A percentile compares a stretch with the other conserved stretches of the same genome.
These are phyloP conservation scores for Wickerhamomyces tratensis DNA, from an alignment of 805 yeast genomes.

Conservation along the genomic window DNA sequence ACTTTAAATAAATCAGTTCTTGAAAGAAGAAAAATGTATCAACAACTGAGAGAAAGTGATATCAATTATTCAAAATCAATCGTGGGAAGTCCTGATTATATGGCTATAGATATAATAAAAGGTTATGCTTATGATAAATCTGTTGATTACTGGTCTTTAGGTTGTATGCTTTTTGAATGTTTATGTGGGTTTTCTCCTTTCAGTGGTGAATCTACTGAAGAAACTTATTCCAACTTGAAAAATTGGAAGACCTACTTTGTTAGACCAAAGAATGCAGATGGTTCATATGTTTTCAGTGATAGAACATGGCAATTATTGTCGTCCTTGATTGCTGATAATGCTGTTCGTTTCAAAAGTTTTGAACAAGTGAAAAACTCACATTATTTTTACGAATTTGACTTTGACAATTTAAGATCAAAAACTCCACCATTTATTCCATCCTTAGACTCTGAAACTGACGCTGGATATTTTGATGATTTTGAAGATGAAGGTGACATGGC, in stretches of 20 bases:
- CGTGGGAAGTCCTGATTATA: constrained; percentile 97
- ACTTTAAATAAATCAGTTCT: constrained; percentile 53
- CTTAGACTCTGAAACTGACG: constrained; percentile 93
- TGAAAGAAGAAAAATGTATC: constrained; percentile 83
- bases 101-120: constrained; percentile 89
- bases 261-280: constrained; percentile 88
- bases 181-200: constrained; percentile 97
- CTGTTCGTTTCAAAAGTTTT: constrained; percentile 64
- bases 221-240: constrained; percentile 87
- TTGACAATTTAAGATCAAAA: constrained; percentile 56
- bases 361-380: constrained; percentile 72
- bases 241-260: constrained; percentile 84
- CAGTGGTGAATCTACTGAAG: constrained; percentile 88
- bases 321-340: constrained; percentile 71
- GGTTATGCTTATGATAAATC: constrained; percentile 92
- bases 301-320: constrained; percentile 90
- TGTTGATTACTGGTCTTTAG: constrained; percentile 97
- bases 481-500: constrained; percentile 96
- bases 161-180: constrained; percentile 94
- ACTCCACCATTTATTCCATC: constrained; percentile 97
- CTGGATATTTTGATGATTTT: constrained; percentile 97
- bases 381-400: constrained; percentile 79
- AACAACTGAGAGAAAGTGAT: constrained; percentile 64
- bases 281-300: constrained; percentile 87
- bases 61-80: constrained; percentile 87